phyloP scores from a whole-genome alignment of 192 early-diverging fungal species.

The Coemansia sp. region DNA sequence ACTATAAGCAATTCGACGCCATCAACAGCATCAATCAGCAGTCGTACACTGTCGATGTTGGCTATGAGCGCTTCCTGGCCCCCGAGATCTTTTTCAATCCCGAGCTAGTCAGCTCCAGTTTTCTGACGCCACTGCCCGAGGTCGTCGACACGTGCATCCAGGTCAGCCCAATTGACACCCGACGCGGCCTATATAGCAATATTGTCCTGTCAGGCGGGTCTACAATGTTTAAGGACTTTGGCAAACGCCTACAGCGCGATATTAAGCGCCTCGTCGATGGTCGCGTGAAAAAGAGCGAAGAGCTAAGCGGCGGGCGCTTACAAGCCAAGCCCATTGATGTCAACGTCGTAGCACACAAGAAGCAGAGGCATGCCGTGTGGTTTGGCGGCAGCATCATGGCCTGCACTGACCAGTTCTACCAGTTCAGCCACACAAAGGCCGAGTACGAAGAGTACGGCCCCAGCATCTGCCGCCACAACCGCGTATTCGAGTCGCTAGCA shows the following conservation, averaged over 20 bases:
- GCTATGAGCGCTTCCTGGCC: constrained; percentile 98
- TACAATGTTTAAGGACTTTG: constrained; percentile 99
- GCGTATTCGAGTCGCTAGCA: constrained; percentile 68
- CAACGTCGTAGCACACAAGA: constrained; percentile 97
- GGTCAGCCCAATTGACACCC: constrained; percentile 93
- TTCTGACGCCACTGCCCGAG: constrained; percentile 91
- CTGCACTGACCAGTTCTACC: constrained; percentile 83
- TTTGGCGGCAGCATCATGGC: constrained; percentile 95
- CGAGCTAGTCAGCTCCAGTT: constrained; percentile 95
- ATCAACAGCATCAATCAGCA: constrained; percentile 78
- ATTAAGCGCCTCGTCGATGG: constrained; percentile 83
- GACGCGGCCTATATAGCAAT: constrained; percentile 97
- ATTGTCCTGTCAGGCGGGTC: constrained; percentile 98
- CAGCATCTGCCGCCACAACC: constrained; percentile 90
- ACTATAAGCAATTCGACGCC: constrained; percentile 84
- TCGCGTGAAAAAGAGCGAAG: constrained; percentile 71
- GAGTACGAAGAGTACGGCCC: constrained; percentile 98
- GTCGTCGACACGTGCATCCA: constrained; percentile 97
- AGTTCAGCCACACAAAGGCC: constrained; percentile 93
- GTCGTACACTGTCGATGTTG: constrained; percentile 93
- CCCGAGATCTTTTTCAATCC: constrained; percentile 99
- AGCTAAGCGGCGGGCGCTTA: constrained; percentile 67
- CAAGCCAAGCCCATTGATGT: constrained; percentile 88
- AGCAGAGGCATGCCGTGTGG: constrained; percentile 99
- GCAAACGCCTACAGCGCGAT: constrained; percentile 89